Percentiles rank a stretch among this genome's conserved stretches.
phyloP scores from a whole-genome alignment of 2,329 filamentous ascomycete species.

The Colletotrichum salicis region DNA sequence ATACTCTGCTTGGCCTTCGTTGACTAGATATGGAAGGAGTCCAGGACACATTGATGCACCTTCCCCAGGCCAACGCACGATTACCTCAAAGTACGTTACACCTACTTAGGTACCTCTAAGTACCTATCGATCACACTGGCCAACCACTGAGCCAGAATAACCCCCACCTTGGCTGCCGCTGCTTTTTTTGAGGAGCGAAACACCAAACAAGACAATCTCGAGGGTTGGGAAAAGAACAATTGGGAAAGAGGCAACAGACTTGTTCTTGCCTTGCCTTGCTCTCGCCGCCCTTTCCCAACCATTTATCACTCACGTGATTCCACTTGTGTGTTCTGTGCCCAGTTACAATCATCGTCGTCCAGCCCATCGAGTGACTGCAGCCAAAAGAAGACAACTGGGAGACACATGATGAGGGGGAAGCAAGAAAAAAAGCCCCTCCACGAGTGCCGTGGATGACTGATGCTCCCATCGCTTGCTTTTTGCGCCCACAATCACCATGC shows the following conservation, averaged over 20 bases:
- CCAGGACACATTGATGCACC: not conserved
- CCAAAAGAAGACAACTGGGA: not conserved
- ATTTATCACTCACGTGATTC: not conserved
- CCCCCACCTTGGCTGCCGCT: conserved; percentile 4
- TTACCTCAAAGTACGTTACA: not conserved
- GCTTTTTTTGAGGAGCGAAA: not conserved
- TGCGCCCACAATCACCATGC: not conserved
- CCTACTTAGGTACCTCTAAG: not conserved
- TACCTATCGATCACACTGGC: conserved; percentile 8
- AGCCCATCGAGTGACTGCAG: not conserved
- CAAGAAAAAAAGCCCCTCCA: not conserved
- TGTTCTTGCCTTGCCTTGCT: not conserved
- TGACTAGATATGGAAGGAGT: not conserved
- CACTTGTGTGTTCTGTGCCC: not conserved
- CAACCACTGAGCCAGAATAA: not conserved
- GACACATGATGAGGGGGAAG: not conserved
- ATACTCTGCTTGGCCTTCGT: not conserved
- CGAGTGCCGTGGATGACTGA: not conserved
- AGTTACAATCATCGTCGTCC: no score
- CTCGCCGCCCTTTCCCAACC: not conserved
- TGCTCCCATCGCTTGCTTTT: not conserved
- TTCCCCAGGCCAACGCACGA: not conserved
- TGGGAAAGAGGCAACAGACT: not conserved
- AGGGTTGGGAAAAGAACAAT: no score
- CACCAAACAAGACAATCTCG: not conserved